These are phyloP conservation scores for Glutinoglossum americanum DNA, from an alignment of 495 filamentous ascomycete genomes.

Conservation along the genomic window DNA sequence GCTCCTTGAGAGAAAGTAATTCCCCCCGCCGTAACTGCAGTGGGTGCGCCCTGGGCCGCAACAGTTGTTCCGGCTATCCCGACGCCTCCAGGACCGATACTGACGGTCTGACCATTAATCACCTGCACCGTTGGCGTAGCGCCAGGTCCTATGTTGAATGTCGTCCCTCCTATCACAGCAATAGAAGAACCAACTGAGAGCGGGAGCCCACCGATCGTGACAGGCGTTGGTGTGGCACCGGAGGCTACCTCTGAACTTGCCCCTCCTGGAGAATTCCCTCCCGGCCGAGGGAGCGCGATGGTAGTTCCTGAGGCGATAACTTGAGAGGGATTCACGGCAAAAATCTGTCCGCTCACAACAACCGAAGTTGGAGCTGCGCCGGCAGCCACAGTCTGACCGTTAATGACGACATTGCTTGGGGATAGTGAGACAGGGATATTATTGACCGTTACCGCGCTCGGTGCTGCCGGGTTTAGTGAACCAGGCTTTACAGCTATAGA, in stretches of 20 bases:
- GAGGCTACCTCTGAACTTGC: constrained; percentile 10
- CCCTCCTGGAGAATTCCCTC: no score
- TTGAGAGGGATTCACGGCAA: constrained; percentile 6
- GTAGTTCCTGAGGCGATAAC: constrained; percentile 7
- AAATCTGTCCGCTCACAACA: constrained; percentile 8
- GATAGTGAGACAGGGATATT: constrained; percentile 6
- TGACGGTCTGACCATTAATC: constrained; percentile 8
- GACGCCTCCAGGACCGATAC: background rate
- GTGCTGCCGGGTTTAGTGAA: background rate
- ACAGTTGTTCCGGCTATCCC: background rate
- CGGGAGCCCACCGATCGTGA: background rate
- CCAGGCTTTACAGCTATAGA: background rate
- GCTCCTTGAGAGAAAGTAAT: constrained; percentile 24
- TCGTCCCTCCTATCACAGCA: background rate
- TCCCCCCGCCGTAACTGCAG: constrained; percentile 9
- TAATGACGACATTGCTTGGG: constrained; percentile 8
- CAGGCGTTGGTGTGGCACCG: background rate
- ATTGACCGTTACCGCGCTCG: background rate
- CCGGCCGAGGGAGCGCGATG: constrained; percentile 5
- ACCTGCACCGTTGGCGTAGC: background rate
- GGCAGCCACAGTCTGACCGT: constrained; percentile 4
- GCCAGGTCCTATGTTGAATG: background rate
- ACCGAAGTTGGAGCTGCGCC: constrained; percentile 4
- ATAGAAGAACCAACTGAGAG: background rate
- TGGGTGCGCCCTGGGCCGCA: background rate